Evolutionary conservation across 805 yeast genomes (phyloP).

Genomic region (Alloascoidea africana): DNA sequence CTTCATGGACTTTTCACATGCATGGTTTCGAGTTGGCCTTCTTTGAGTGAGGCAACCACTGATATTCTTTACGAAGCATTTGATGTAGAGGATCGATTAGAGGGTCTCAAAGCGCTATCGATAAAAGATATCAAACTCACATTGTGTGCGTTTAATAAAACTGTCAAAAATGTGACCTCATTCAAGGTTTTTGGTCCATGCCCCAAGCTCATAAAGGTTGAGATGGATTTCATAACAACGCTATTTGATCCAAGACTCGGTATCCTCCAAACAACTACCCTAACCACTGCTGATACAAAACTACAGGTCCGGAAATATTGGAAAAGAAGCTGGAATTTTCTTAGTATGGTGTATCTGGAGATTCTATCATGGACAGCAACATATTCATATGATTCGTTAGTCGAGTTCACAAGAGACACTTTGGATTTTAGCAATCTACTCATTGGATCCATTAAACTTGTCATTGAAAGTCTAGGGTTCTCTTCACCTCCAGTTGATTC

Average conservation of each 20-base stretch:
- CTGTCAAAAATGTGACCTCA: slow-evolving; percentile 27
- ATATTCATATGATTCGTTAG: slow-evolving; percentile 38
- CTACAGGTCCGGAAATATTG: slow-evolving; percentile 27
- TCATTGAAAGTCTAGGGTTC: slow-evolving; percentile 2
- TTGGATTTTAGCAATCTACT: slow-evolving; percentile 61
- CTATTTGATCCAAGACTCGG: slow-evolving; percentile 58
- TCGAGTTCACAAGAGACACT: slow-evolving; percentile 78
- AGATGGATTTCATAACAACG: slow-evolving; percentile 56
- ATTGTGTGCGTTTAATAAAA: slow-evolving; percentile 31
- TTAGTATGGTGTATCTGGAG: slow-evolving; percentile 49
- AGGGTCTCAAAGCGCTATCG: slow-evolving; percentile 48
- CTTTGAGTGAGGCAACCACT: slow-evolving; percentile 51
- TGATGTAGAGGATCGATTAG: slow-evolving; percentile 69
- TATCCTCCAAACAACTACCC: slow-evolving; percentile 20
- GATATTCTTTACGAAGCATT: slow-evolving; percentile 61
- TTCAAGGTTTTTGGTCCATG: slow-evolving; percentile 52
- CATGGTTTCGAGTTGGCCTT: neutral
- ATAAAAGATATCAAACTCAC: slow-evolving; percentile 26
- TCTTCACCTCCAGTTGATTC: slow-evolving; percentile 5
- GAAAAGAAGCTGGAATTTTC: slow-evolving; percentile 57
- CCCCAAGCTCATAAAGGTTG: slow-evolving; percentile 56
- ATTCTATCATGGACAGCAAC: slow-evolving; percentile 65
- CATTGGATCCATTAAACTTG: slow-evolving; percentile 20
- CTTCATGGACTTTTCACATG: neutral
- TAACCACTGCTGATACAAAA: slow-evolving; percentile 12